Evolutionary conservation across 345 rosid species (phyloP), one percentile per base, ranked within the genome.

Genomic region (Populus pruinosa): DNA sequence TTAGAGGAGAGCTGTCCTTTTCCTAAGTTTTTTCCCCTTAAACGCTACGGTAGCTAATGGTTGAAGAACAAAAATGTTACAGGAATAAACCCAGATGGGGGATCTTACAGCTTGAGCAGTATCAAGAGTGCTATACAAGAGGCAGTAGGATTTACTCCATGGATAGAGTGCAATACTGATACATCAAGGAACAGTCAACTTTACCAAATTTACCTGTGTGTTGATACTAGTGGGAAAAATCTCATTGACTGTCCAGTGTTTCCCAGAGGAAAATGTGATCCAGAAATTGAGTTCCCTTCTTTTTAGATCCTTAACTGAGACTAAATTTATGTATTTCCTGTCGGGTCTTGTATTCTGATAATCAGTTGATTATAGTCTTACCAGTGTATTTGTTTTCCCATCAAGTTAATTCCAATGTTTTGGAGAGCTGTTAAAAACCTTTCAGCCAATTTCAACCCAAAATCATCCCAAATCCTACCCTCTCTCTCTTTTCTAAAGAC

Each of bases 141-240:
- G 62, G 89, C 83, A 36, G 76, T 66, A 3, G 98, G 97, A 12
- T 83, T 71, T 59, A 84, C 86, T 69, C 98, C 99, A 53, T 91
- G 89, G 88, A 78, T 96, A 17, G 85, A 93, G 59, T 96, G 99
- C 87, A 96, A 91, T 76, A 41, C 66, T 23, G 96, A 85, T 77
- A 71, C 67, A 8, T 87, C 97, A 4, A 90, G 93, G 1, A 91
- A 87, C 77, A 90, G 86, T 59, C 99, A 96, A 77, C 87, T 96
- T 49, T 93, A 91, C 86, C 97, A 93, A 85, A 79, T 96, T 47
- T 96, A 92, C 61, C n/a, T 91, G 31, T 96, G 99, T 69, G 94
- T 93, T 8, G 94, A 95, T 82, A 80, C 80, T 23, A 78, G 97
- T 59, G 99, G 81, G 41, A 87, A 94, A 0, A 56, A 87, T 18